A percentile compares a stretch with the other conserved stretches of the same genome.
Evolutionary conservation across 139 green algal genomes (phyloP).

Genomic region (Microglena sp.): DNA sequence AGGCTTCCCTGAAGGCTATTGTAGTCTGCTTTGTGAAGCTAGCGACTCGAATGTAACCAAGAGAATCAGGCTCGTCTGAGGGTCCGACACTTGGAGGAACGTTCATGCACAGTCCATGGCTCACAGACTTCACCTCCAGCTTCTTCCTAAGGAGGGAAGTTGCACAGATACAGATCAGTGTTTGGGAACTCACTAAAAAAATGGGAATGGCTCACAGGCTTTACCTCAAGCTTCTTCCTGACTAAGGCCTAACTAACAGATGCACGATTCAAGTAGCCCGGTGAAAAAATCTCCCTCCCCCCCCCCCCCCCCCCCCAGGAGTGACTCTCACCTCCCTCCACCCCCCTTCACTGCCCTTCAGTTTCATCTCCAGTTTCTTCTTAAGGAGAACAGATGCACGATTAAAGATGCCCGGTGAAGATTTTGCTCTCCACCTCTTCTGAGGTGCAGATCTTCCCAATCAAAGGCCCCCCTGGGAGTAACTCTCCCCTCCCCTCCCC

Average conservation of each 20-base stretch:
- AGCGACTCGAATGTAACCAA: conserved; percentile 80
- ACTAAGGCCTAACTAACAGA: too few relatives aligned
- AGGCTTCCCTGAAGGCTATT: conserved; percentile 39
- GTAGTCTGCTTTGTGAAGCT: conserved; percentile 81
- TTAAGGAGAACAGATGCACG: too few relatives aligned
- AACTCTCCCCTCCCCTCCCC: background rate
- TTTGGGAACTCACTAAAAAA: too few relatives aligned
- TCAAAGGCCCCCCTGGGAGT: too few relatives aligned
- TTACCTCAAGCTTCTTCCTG: conserved; percentile 50
- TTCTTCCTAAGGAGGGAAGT: conserved; percentile 30
- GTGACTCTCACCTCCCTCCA: too few relatives aligned
- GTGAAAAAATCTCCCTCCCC: too few relatives aligned
- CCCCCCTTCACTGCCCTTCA: background rate
- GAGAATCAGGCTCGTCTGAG: background rate
- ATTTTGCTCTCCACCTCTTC: too few relatives aligned
- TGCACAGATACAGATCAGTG: too few relatives aligned
- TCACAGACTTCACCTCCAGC: conserved; percentile 70
- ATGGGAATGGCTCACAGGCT: conserved; percentile 64
- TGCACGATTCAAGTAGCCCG: too few relatives aligned
- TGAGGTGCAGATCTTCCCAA: too few relatives aligned
- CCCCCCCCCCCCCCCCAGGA: too few relatives aligned
- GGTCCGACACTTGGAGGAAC: conserved; percentile 9
- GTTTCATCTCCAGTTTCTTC: background rate
- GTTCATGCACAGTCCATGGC: conserved; percentile 43
- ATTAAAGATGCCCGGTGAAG: too few relatives aligned